Evolutionary conservation across 2,329 filamentous ascomycete species (phyloP).

Genomic region (Epichloe sp.): DNA sequence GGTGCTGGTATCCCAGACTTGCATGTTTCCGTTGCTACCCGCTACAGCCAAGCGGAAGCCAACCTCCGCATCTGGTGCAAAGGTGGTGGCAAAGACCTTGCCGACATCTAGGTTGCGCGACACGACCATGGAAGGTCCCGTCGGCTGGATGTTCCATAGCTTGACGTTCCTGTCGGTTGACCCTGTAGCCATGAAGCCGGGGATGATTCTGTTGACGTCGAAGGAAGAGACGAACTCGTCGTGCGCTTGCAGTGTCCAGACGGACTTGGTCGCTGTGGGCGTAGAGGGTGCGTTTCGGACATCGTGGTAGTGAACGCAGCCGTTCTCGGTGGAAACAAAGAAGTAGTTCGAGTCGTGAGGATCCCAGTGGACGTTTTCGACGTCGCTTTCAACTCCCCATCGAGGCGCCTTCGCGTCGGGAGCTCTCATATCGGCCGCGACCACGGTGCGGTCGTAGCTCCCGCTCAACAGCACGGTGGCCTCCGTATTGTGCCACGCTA

Average conservation of each 20-base stretch:
- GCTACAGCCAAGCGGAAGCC: conserved; percentile 87
- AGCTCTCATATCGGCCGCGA: conserved; percentile 92
- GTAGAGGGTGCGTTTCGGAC: conserved; percentile 60
- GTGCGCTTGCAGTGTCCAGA: conserved; percentile 94
- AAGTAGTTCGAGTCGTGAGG: conserved; percentile 88
- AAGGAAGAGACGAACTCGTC: conserved; percentile 86
- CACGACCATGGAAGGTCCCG: conserved; percentile 80
- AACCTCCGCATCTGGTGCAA: conserved; percentile 82
- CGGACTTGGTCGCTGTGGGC: conserved; percentile 64
- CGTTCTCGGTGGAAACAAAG: conserved; percentile 87
- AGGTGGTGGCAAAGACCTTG: conserved; percentile 82
- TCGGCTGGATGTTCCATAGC: conserved; percentile 79
- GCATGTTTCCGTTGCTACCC: conserved; percentile 82
- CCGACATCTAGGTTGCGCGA: conserved; percentile 86
- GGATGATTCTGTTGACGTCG: conserved; percentile 79
- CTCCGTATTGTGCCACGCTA: conserved; percentile 84
- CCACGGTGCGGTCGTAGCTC: conserved; percentile 87
- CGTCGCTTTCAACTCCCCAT: conserved; percentile 92
- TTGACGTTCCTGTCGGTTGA: conserved; percentile 93
- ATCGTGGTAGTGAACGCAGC: conserved; percentile 87
- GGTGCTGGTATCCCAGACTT: conserved; percentile 94
- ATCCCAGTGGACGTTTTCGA: conserved; percentile 88
- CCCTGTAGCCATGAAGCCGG: conserved; percentile 85
- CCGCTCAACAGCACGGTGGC: conserved; percentile 83
- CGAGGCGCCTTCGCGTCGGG: conserved; percentile 68